These are phyloP conservation scores for Breviolum minutum DNA, from an alignment of 73 alveolate genomes.

Conservation along the genomic window DNA sequence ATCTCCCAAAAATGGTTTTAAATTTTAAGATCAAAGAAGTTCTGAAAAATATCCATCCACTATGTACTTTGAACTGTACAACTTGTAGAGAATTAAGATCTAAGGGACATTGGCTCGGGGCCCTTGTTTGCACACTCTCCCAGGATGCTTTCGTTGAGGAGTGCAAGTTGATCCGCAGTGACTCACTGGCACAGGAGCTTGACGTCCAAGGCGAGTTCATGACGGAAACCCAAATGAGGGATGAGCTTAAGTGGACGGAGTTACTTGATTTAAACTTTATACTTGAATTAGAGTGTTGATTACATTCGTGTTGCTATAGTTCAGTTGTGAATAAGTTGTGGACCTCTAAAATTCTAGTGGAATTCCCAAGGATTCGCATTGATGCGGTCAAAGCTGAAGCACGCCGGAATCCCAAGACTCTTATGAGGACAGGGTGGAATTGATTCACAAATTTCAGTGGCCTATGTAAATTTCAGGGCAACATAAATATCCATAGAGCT, in stretches of 20 bases:
- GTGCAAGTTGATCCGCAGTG: background rate
- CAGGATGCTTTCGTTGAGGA: background rate
- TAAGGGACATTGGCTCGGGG: too few relatives aligned
- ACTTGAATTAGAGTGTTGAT: too few relatives aligned
- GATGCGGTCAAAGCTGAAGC: constrained; percentile 8
- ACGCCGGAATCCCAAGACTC: background rate
- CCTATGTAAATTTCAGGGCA: too few relatives aligned
- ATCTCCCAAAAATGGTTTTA: too few relatives aligned
- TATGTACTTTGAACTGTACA: background rate
- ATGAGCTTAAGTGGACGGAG: background rate
- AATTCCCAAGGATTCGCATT: background rate
- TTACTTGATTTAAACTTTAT: background rate
- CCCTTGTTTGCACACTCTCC: background rate
- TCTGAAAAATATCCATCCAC: background rate
- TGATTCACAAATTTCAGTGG: too few relatives aligned
- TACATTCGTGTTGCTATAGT: too few relatives aligned
- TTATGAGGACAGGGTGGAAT: background rate
- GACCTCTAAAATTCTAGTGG: too few relatives aligned
- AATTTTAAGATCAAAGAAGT: too few relatives aligned
- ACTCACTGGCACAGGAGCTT: background rate
- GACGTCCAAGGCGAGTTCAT: background rate
- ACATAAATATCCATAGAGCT: background rate
- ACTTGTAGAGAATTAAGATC: too few relatives aligned
- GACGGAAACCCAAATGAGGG: background rate
- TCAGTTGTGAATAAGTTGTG: too few relatives aligned